A percentile compares a stretch with the other conserved stretches of the same genome.
phyloP scores from a whole-genome alignment of 352 stramenopile genomes.

The Globisporangium solare region DNA sequence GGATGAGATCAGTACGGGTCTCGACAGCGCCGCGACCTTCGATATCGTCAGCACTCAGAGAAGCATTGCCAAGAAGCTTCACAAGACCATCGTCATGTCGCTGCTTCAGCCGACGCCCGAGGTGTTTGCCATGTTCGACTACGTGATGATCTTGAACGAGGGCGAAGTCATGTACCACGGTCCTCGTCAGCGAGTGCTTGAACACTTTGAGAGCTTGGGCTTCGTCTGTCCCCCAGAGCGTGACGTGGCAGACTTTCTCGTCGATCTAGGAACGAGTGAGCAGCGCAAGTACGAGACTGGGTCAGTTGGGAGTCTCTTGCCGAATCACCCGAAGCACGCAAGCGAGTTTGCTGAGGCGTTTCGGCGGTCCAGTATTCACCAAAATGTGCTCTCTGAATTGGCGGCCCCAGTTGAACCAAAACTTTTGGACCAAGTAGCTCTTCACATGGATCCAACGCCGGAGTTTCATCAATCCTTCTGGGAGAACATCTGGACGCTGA shows the following conservation, averaged over 20 bases:
- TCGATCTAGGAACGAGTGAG: constrained; percentile 13
- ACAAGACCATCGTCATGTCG: constrained; percentile 56
- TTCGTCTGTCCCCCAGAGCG: constrained; percentile 24
- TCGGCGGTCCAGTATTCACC: constrained; percentile 25
- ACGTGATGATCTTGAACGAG: constrained; percentile 45
- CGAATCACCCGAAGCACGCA: constrained; percentile 16
- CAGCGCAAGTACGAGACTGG: constrained; percentile 3
- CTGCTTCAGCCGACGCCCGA: constrained; percentile 73
- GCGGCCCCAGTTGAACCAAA: constrained; percentile 20
- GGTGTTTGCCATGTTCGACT: constrained; percentile 47
- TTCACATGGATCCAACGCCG: constrained; percentile 33
- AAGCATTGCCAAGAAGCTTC: constrained; percentile 38
- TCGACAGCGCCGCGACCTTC: constrained; percentile 49
- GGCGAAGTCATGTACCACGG: constrained; percentile 39
- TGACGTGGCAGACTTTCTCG: constrained; percentile 23
- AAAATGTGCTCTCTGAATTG: constrained; percentile 22
- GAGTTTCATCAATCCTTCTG: constrained; percentile 40
- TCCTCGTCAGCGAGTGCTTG: constrained; percentile 32
- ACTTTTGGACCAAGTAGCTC: constrained; percentile 23
- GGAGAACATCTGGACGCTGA: constrained; percentile 28
- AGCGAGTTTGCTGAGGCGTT: constrained; percentile 31
- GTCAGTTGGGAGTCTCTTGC: no score
- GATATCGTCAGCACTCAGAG: constrained; percentile 54
- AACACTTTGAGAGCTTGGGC: constrained; percentile 67
- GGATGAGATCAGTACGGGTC: constrained; percentile 67